Base-by-base conservation (phyloP, 2,329 filamentous ascomycete genomes). In the Fusarium cicatricum region DNA sequence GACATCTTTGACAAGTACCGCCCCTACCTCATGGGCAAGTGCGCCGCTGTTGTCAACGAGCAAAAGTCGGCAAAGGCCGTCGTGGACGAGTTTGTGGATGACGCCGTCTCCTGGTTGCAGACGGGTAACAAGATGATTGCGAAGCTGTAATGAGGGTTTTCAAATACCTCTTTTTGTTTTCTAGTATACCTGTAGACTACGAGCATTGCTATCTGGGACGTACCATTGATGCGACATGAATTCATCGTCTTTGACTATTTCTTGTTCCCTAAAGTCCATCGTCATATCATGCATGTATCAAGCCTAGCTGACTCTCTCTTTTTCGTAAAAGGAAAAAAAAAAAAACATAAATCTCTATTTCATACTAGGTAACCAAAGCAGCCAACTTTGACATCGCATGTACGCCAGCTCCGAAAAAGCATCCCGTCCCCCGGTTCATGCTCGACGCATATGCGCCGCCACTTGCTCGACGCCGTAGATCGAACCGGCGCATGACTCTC, bases 21-120 rank as follows among this genome's bases (percentile, higher is more conserved):
- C 55, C 93, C 93, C 12, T 96, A 87, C 82, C 79, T 97, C 68
- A 99, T 99, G 95, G 95, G 95, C 75, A 96, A 98, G 84, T 94
- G 91, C 58, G 90, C 95, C 32, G 94, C 95, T 23, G 91, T 97
- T 28, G 90, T 95, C 52, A 95, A 94, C 72, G 92, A 98, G 80
- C 90, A 89, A 82, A 96, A 96, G 87, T 80, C 84, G 33, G 95
- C 95, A 59, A 96, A 93, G 85, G 90, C 77, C 15, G 94, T 99
- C 58, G 89, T 99, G 33, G 95, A 99, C 71, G 95, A 99, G 81
- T 90, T 99, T 69, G 90, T 99, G 61, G 77, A 80, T 46, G 93
- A 96, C 72, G 95, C 93, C 34, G 87, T 91, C 54, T 82, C 81
- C 58, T 85, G 83, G 75, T 75, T 97, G 67, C 81, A 88, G 73